Evolutionary conservation across 2,329 filamentous ascomycete species (phyloP).

Genomic region (Penicillium digitatum): DNA sequence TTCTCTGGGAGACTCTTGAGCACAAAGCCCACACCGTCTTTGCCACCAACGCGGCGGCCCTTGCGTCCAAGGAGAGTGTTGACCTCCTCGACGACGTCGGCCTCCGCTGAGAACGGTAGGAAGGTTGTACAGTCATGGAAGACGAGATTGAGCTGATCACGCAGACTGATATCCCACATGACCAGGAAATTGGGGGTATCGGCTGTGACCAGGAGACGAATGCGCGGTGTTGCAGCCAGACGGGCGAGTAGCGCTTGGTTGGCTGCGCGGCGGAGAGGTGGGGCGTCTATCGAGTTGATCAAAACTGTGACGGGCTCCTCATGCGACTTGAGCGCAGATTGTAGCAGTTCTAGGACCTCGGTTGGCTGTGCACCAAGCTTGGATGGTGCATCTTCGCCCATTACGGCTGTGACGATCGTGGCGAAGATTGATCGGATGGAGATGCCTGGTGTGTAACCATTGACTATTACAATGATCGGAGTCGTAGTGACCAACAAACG

Average conservation of each 20-base stretch:
- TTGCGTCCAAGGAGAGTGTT: slow-evolving; percentile 80
- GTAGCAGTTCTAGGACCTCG: slow-evolving; percentile 64
- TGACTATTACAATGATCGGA: slow-evolving; percentile 73
- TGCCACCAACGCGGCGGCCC: slow-evolving; percentile 74
- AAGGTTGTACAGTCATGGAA: slow-evolving; percentile 97
- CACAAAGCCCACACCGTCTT: slow-evolving; percentile 88
- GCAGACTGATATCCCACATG: slow-evolving; percentile 84
- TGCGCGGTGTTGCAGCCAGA: slow-evolving; percentile 67
- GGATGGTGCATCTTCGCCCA: slow-evolving; percentile 39
- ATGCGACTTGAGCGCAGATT: slow-evolving; percentile 55
- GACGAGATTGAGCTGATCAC: slow-evolving; percentile 75
- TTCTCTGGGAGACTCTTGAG: slow-evolving; percentile 88
- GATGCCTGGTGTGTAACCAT: slow-evolving; percentile 64
- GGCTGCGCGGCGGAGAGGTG: slow-evolving; percentile 65
- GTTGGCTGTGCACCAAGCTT: slow-evolving; percentile 62
- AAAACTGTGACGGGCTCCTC: slow-evolving; percentile 59
- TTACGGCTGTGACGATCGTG: slow-evolving; percentile 63
- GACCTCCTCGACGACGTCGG: slow-evolving; percentile 85
- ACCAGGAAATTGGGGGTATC: slow-evolving; percentile 85
- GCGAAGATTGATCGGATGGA: slow-evolving; percentile 46
- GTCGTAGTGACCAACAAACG: slow-evolving; percentile 22
- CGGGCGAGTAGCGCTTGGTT: slow-evolving; percentile 71
- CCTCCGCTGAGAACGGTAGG: slow-evolving; percentile 65
- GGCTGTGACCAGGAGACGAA: slow-evolving; percentile 73
- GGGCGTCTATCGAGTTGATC: slow-evolving; percentile 82